Evolutionary conservation across 305 asterid species (phyloP).

Genomic region (Fraxinus dipetala): DNA sequence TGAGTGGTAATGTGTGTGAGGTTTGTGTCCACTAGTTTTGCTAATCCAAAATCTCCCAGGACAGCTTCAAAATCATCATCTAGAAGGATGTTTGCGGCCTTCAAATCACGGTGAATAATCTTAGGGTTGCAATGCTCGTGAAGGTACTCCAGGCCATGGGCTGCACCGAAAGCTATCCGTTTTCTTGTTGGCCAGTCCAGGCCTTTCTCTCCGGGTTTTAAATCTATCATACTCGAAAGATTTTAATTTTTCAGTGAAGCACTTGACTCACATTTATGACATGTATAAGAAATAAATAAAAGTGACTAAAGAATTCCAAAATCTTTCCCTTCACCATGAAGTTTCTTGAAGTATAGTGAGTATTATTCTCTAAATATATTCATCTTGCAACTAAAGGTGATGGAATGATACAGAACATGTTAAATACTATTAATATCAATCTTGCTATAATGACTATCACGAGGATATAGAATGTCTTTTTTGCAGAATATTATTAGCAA

Average conservation of each 20-base stretch:
- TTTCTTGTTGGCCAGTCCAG: conserved; percentile 76
- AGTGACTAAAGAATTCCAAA: background rate
- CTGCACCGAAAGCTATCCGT: conserved; percentile 75
- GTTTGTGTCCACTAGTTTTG: conserved; percentile 66
- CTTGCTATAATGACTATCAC: background rate
- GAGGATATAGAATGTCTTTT: background rate
- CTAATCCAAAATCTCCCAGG: conserved; percentile 88
- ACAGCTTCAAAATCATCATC: conserved; percentile 71
- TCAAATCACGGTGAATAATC: conserved; percentile 84
- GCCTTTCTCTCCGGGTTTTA: conserved; percentile 71
- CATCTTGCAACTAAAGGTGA: background rate
- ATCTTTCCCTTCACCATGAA: background rate
- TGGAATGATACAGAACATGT: background rate
- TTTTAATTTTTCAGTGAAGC: background rate
- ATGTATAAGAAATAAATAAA: background rate
- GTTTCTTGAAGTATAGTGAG: background rate
- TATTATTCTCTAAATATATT: background rate
- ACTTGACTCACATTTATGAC: background rate
- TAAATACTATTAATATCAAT: background rate
- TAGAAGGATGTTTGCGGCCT: conserved; percentile 89
- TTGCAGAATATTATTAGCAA: background rate
- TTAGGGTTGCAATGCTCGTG: conserved; percentile 88
- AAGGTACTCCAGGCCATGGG: conserved; percentile 85
- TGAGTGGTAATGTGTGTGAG: conserved; percentile 80
- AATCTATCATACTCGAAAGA: conserved; percentile 34